Evolutionary conservation across 73 alveolate genomes (phyloP).

Genomic region (Diophrys appendiculata): DNA sequence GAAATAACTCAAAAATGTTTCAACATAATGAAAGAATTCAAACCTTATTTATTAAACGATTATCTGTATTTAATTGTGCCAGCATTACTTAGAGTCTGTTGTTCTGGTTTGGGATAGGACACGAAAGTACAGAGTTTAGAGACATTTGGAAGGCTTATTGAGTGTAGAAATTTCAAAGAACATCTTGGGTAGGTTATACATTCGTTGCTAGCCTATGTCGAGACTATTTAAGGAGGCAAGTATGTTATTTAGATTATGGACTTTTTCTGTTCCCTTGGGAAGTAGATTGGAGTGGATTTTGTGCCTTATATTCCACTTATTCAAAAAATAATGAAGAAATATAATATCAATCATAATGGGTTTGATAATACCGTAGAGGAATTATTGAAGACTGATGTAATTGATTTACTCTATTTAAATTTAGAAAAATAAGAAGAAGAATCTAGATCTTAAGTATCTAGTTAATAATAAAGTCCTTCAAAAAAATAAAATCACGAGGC

Average conservation of each 20-base stretch:
- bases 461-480: no score
- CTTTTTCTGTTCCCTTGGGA: no score
- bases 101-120: constrained; percentile 14
- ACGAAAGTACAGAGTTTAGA: neutral
- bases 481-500: no score
- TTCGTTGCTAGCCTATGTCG: neutral
- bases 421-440: constrained; percentile 2
- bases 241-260: no score
- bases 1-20: constrained; percentile 24
- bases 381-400: no score
- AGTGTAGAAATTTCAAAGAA: neutral
- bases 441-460: neutral
- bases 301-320: no score
- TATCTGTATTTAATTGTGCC: constrained; percentile 62
- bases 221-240: no score
- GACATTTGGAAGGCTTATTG: neutral
- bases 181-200: neutral
- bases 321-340: no score
- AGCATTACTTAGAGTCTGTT: constrained; percentile 45
- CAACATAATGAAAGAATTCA: constrained; percentile 40
- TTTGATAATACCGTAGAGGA: no score
- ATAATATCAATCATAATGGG: no score
- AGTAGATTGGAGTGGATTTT: no score
- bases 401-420: neutral
- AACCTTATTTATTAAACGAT: constrained; percentile 41